phyloP scores from a whole-genome alignment of 2,329 filamentous ascomycete genomes.

The Sporothrix pallida region DNA sequence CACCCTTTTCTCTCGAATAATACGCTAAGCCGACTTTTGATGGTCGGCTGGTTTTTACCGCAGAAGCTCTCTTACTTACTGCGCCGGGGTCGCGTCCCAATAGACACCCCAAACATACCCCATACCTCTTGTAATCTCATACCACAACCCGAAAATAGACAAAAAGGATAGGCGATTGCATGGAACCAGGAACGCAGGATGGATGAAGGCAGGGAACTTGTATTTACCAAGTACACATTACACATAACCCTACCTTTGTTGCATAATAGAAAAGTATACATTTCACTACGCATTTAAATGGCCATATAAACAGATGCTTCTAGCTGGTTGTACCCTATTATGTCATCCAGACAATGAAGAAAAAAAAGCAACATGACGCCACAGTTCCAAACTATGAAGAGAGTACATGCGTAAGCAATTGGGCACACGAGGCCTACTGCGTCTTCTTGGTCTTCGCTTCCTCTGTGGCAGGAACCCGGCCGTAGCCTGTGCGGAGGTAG shows the following conservation, averaged over 20 bases:
- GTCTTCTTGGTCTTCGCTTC: constrained; percentile 39
- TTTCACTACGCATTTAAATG: background rate
- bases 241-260: background rate
- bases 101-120: background rate
- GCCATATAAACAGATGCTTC: background rate
- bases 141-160: constrained; percentile 4
- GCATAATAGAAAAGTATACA: background rate
- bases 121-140: background rate
- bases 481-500: constrained; percentile 46
- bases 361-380: background rate
- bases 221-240: background rate
- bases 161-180: background rate
- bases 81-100: constrained; percentile 6
- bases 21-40: background rate
- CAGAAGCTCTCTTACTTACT: constrained; percentile 4
- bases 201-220: background rate
- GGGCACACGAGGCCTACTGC: constrained; percentile 28
- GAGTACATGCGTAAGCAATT: background rate
- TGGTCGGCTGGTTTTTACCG: background rate
- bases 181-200: background rate
- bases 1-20: background rate
- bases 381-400: background rate
- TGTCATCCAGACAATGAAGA: background rate
- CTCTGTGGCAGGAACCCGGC: constrained; percentile 34
- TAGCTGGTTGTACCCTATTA: background rate